These are phyloP conservation scores for Ampelocalamus luodianensis DNA, from an alignment of 176 grass and related monocot genomes.

Conservation along the genomic window DNA sequence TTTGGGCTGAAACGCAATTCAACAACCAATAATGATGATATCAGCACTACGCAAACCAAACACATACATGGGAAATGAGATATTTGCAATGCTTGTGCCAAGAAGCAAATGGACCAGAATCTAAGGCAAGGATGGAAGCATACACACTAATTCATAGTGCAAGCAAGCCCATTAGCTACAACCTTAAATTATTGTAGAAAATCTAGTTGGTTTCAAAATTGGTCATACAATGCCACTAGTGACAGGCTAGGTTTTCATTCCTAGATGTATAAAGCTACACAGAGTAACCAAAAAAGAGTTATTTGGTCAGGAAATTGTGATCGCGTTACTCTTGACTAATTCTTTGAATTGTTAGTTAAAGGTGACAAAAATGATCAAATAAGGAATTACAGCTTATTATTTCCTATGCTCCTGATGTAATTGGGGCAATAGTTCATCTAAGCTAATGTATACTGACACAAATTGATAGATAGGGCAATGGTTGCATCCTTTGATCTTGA, in stretches of 20 bases:
- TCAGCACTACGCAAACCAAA: neutral
- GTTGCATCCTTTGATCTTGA: too few relatives aligned
- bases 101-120: neutral
- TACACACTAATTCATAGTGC: neutral
- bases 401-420: slow-evolving; percentile 1
- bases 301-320: neutral
- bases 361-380: neutral
- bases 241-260: neutral
- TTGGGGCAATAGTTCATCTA: slow-evolving; percentile 3
- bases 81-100: neutral
- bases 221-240: neutral
- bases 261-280: neutral
- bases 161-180: slow-evolving; percentile 20
- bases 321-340: neutral
- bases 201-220: slow-evolving; percentile 15
- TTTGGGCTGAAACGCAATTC: slow-evolving; percentile 2
- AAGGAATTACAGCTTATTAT: neutral
- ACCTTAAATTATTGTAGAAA: slow-evolving; percentile 9
- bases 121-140: slow-evolving; percentile 5
- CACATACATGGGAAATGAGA: slow-evolving; percentile 22
- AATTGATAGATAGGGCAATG: too few relatives aligned
- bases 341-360: slow-evolving; percentile 10
- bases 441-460: neutral
- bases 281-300: neutral
- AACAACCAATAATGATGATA: slow-evolving; percentile 8